These are phyloP conservation scores for Lotus japonicus DNA, from an alignment of 306 rosid species.

Conservation along the genomic window DNA sequence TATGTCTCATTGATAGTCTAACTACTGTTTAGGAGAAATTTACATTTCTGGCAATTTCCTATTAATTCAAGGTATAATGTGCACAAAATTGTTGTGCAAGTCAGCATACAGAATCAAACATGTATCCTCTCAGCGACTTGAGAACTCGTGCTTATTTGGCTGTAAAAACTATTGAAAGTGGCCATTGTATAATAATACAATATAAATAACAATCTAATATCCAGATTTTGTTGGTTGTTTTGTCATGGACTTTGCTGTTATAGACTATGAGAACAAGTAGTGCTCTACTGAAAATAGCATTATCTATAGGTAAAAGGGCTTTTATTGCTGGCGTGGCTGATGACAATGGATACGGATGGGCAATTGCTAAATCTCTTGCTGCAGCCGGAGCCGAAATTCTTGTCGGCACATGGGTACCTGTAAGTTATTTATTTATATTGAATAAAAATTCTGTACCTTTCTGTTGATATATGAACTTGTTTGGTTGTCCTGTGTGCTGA, in stretches of 20 bases:
- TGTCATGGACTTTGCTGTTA: neutral
- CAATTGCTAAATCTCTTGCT: slow-evolving; percentile 95
- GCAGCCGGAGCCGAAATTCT: slow-evolving; percentile 99
- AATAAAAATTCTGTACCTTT: slow-evolving; percentile 45
- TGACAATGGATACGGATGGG: slow-evolving; percentile 98
- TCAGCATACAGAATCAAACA: neutral
- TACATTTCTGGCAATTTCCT: neutral
- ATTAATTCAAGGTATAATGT: neutral
- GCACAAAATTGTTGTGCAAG: neutral
- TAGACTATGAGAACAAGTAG: neutral
- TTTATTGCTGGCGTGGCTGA: slow-evolving; percentile 98
- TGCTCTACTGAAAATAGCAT: neutral
- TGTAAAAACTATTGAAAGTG: slow-evolving; percentile 11
- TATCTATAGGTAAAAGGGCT: slow-evolving; percentile 72
- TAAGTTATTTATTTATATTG: slow-evolving; percentile 28
- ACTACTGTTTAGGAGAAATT: neutral
- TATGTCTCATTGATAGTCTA: slow-evolving; percentile 4
- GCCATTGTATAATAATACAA: neutral
- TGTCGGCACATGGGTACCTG: slow-evolving; percentile 99
- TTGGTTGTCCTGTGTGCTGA: neutral
- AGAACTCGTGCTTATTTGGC: neutral
- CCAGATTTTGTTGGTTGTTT: neutral
- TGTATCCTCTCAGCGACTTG: neutral
- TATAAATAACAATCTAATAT: neutral
- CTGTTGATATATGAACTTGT: slow-evolving; percentile 22